phyloP scores from a whole-genome alignment of 805 yeast genomes.

The Huiozyma naganishii region DNA sequence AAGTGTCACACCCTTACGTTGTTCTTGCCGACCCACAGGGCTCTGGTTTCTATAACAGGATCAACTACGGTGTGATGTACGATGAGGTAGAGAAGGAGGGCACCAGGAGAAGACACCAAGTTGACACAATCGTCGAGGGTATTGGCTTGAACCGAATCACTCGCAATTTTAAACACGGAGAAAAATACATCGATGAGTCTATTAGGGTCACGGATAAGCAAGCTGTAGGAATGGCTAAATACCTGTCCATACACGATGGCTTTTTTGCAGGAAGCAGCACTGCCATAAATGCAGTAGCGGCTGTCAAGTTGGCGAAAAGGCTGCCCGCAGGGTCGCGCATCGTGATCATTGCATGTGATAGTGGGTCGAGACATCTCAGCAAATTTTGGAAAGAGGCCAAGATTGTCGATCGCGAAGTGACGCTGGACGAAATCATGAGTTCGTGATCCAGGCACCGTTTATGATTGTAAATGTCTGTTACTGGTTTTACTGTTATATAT shows the following conservation, averaged over 20 bases:
- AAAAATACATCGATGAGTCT: constrained; percentile 62
- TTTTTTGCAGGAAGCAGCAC: constrained; percentile 85
- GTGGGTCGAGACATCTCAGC: constrained; percentile 81
- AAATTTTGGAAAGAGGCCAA: constrained; percentile 81
- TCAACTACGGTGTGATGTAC: constrained; percentile 89
- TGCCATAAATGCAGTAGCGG: constrained; percentile 92
- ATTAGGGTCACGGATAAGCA: constrained; percentile 69
- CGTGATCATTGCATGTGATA: constrained; percentile 84
- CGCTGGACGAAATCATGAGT: constrained; percentile 27
- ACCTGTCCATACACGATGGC: constrained; percentile 72
- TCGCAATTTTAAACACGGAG: constrained; percentile 65
- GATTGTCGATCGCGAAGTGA: constrained; percentile 22
- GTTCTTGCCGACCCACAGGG: constrained; percentile 94
- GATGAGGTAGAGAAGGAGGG: constrained; percentile 86
- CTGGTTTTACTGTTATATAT: too few relatives aligned
- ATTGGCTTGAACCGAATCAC: constrained; percentile 86
- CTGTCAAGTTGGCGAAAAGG: constrained; percentile 45
- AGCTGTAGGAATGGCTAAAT: constrained; percentile 84
- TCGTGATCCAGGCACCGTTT: background rate
- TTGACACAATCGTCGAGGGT: constrained; percentile 90
- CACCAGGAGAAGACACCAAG: constrained; percentile 88
- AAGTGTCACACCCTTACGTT: constrained; percentile 34
- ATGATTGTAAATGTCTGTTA: too few relatives aligned
- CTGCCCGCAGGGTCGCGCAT: constrained; percentile 52
- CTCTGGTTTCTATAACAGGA: constrained; percentile 75